phyloP scores from a whole-genome alignment of 345 rosid genomes.

The Eucalyptus marginata region DNA sequence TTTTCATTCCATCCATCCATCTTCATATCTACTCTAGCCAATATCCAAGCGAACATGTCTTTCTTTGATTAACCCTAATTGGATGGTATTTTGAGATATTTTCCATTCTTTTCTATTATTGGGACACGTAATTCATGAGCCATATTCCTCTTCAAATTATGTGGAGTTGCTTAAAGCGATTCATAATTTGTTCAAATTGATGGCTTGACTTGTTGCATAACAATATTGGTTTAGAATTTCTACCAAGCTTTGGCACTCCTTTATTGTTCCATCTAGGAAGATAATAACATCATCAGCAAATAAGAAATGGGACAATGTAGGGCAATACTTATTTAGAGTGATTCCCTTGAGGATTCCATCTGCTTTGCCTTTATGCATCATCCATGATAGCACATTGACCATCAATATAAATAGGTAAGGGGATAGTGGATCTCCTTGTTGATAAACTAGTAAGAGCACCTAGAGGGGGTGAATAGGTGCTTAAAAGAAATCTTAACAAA shows the following conservation, averaged over 20 bases:
- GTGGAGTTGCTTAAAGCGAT: rapidly evolving
- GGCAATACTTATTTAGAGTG: too few relatives aligned
- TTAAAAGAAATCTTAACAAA: too few relatives aligned
- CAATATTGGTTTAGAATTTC: neutral
- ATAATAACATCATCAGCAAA: rapidly evolving
- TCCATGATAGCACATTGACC: neutral
- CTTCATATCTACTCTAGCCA: neutral
- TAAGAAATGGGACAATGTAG: neutral
- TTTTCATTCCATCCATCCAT: neutral
- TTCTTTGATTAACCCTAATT: neutral
- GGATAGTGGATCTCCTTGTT: neutral
- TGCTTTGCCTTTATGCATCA: neutral
- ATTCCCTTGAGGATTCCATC: neutral
- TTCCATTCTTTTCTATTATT: neutral
- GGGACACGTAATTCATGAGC: neutral
- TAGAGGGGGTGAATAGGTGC: too few relatives aligned
- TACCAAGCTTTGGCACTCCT: neutral
- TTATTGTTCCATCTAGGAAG: rapidly evolving
- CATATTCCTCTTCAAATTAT: neutral
- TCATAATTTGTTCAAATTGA: neutral
- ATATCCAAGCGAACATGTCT: neutral
- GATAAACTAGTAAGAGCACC: too few relatives aligned
- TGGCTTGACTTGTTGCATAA: neutral
- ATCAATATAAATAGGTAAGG: too few relatives aligned
- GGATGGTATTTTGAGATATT: rapidly evolving